Percentiles rank a stretch among this genome's conserved stretches.
phyloP scores from a whole-genome alignment of 176 grass and related monocot species.

The Triticum monococcum region DNA sequence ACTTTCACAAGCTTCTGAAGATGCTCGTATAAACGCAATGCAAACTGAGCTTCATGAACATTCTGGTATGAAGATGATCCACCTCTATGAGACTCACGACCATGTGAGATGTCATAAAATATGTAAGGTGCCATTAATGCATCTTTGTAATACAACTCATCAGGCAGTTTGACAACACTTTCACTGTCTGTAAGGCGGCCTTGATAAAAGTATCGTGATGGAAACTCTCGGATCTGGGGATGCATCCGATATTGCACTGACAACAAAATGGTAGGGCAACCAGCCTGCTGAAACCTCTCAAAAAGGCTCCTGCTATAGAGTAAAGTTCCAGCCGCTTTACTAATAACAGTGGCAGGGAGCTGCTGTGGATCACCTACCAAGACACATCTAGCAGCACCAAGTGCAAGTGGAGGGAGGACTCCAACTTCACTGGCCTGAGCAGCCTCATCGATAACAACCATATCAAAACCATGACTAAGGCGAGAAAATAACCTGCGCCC shows the following conservation, averaged over 20 bases:
- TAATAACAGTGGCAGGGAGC: constrained; percentile 98
- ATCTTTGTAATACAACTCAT: constrained; percentile 82
- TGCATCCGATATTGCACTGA: constrained; percentile 99
- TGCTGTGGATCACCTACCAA: constrained; percentile 98
- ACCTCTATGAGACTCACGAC: constrained; percentile 90
- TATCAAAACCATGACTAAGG: constrained; percentile 97
- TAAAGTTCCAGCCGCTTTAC: constrained; percentile 97
- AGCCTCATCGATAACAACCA: constrained; percentile 99
- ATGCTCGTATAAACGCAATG: constrained; percentile 71
- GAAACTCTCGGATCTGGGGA: constrained; percentile 97
- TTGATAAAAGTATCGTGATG: constrained; percentile 98
- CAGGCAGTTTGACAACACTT: constrained; percentile 65
- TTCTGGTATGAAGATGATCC: constrained; percentile 93
- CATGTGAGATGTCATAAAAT: constrained; percentile 90
- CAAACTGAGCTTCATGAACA: constrained; percentile 94
- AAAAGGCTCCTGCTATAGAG: constrained; percentile 98
- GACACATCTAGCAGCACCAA: constrained; percentile 96
- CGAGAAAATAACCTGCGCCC: constrained; percentile 97
- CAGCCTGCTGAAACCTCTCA: constrained; percentile 95
- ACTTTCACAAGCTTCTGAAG: constrained; percentile 82
- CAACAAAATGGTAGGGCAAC: constrained; percentile 91
- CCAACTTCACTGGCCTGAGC: constrained; percentile 99
- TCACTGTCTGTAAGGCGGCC: constrained; percentile 91
- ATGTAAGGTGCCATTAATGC: constrained; percentile 80
- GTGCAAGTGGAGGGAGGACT: constrained; percentile 81